phyloP scores from a whole-genome alignment of 129 eudicot species.

The Daucus carota region DNA sequence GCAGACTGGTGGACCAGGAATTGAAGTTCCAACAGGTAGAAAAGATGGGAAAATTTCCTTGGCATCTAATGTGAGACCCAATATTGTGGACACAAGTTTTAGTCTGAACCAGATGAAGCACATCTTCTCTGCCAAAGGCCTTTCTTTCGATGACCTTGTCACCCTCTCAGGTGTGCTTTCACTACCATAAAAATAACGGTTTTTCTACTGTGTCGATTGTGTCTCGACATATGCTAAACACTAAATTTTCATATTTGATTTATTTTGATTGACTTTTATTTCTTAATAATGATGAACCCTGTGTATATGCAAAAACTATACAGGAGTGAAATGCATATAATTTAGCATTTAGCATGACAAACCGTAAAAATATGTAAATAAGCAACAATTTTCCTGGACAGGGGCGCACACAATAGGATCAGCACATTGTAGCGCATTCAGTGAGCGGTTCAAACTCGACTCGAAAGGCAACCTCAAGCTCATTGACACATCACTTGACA shows the following conservation, averaged over 20 bases:
- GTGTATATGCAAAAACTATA: no score
- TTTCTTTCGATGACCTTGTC: slow-evolving; percentile 46
- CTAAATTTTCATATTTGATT: no score
- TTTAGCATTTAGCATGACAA: no score
- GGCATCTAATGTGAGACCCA: slow-evolving; percentile 45
- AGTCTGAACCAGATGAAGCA: slow-evolving; percentile 36
- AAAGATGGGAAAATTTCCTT: slow-evolving; percentile 39
- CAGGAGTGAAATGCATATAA: no score
- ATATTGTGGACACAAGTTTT: slow-evolving; percentile 46
- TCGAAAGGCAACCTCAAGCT: slow-evolving; percentile 35
- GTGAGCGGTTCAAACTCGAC: slow-evolving; percentile 28
- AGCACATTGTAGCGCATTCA: slow-evolving; percentile 55
- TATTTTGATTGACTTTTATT: no score
- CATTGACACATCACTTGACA: slow-evolving; percentile 35
- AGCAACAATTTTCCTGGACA: slow-evolving; percentile 4
- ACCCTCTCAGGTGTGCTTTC: slow-evolving; percentile 39
- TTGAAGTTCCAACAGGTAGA: slow-evolving; percentile 47
- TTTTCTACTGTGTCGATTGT: no score
- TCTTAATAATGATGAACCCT: no score
- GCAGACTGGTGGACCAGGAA: slow-evolving; percentile 47
- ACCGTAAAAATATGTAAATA: no score
- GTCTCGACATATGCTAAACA: no score
- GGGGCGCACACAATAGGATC: slow-evolving; percentile 55
- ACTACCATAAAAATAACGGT: no score
- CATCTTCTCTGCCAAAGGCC: slow-evolving; percentile 37